Evolutionary conservation across 257 asterid genomes (phyloP), one percentile per base, ranked within the genome.

Genomic region (Cruciata laevipes): DNA sequence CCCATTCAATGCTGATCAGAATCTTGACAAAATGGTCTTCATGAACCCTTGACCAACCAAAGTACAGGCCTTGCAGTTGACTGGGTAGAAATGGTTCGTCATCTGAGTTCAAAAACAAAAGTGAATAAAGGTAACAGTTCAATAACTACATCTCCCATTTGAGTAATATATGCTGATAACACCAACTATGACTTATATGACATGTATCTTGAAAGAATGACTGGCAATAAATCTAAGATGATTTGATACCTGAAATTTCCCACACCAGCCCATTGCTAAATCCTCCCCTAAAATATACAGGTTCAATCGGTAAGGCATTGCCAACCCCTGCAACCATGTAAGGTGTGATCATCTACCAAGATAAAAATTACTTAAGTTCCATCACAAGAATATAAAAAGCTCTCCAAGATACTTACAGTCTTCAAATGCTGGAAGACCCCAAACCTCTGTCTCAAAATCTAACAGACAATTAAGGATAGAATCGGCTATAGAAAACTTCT

Each of bases 401-500:
- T 59, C 12, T 30, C 9, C 9, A 53, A 18, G 71, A 60, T 77
- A 74, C 77, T 53, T 86, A 91, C 98, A 83, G 74, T 91, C 98
- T 47, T 56, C 81, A 65, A 89, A 91, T 47, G 75, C 82, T 65
- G 98, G 96, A 76, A 91, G 96, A 73, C 93, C 98, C 98, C 98
- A 91, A 66, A 80, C 35, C 78, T 85, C 86, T 0, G 96, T 90
- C 69, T 75, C 86, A 74, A 89, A 84, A 62, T 89, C 95, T 35
- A 91, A 76, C 33, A 91, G 88, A 0, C 92, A 87, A 69, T 83
- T 94, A 75, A 89, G 83, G 65, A 83, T 72, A 16, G 79, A 71
- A 83, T 91, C 96, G 32, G 98, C 95, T 32, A 83, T 71, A 5
- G 85, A 77, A 81, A 77, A 87, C 67, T 81, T 66, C 74, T 87